Evolutionary conservation across 768 basidiomycete genomes (phyloP), one percentile per base, ranked within the genome.

Genomic region (Lactifluus pinguis): DNA sequence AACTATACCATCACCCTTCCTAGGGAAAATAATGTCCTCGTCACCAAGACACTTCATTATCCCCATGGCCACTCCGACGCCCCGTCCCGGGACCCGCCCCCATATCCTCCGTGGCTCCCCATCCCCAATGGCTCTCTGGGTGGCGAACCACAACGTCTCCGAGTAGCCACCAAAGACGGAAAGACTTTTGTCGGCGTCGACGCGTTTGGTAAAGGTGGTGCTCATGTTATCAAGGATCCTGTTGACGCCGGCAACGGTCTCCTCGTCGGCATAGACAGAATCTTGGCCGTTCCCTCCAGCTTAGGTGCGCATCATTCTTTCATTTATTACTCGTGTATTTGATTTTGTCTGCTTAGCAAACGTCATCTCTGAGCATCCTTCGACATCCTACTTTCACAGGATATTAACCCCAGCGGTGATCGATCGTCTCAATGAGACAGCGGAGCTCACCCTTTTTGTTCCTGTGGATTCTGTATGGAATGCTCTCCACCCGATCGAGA

Each of bases 401-500:
- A 80, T 98, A 53, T 74, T 92, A 41, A 86, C 84, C 4, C 72
- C 82, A 0, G 80, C 83, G 52, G 79, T 87, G 41, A 68, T 76
- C 49, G 68, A 74, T 19, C 72, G 82, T 39, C 77, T 97, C 45
- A 85, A 86, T 57, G 77, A 76, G 48, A 84, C 86, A 0, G 74
- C 89, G 5, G 83, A 86, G 68, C 73, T 95, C 49, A 97, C 97
- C 0, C 66, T 98, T 32, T 99, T 99, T 71, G 81, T 95, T 7
- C 95, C 97, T 1, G 78, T 87, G 29, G 81, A 97, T 70, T 73
- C 80, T 39, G 97, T 95, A 13, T 98, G 92, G 86, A 73, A 84
- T n/a, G 73, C 72, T 10, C 76, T 99, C 39, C 80, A 90, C 62
- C 78, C 77, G 9, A 80, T 91, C 53, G 94, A 98, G 70, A 82